Conservation (phyloP, 176 grass and related monocot genomes). For the Hyparrhenia diplandra region DNA sequence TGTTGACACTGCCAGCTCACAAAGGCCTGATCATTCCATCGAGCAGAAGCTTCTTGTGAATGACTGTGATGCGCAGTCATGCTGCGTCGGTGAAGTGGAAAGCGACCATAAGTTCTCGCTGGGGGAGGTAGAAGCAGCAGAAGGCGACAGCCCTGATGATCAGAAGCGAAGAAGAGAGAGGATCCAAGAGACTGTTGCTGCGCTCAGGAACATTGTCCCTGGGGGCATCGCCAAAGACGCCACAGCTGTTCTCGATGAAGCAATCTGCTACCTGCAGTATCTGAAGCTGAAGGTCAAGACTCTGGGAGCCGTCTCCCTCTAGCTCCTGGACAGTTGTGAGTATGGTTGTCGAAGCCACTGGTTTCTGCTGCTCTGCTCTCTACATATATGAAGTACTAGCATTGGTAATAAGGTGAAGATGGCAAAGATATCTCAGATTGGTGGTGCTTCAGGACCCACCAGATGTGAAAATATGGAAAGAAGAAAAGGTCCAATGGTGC, state of each 20-base stretch:
- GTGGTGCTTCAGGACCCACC: background rate
- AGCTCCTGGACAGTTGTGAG: constrained; percentile 22
- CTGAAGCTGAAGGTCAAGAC: constrained; percentile 87
- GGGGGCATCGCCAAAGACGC: constrained; percentile 72
- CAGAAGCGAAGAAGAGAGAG: constrained; percentile 59
- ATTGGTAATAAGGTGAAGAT: constrained; percentile 9
- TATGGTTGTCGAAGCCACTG: background rate
- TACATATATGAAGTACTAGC: constrained; percentile 5
- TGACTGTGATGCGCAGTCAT: constrained; percentile 51
- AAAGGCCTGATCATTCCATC: constrained; percentile 32
- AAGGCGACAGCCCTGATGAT: constrained; percentile 33
- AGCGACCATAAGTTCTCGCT: constrained; percentile 25
- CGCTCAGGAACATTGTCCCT: constrained; percentile 80
- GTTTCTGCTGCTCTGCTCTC: background rate
- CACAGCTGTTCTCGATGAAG: constrained; percentile 80
- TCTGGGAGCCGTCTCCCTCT: constrained; percentile 48
- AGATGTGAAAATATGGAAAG: background rate
- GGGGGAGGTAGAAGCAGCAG: constrained; percentile 34
- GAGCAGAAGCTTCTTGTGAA: constrained; percentile 38
- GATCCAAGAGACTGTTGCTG: constrained; percentile 80
- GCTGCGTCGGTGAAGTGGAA: constrained; percentile 59
- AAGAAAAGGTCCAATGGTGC: background rate
- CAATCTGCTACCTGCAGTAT: constrained; percentile 84
- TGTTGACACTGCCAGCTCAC: constrained; percentile 79
- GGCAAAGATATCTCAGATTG: background rate